Conservation (phyloP, 768 basidiomycete species). For the Mycena alexandri region DNA sequence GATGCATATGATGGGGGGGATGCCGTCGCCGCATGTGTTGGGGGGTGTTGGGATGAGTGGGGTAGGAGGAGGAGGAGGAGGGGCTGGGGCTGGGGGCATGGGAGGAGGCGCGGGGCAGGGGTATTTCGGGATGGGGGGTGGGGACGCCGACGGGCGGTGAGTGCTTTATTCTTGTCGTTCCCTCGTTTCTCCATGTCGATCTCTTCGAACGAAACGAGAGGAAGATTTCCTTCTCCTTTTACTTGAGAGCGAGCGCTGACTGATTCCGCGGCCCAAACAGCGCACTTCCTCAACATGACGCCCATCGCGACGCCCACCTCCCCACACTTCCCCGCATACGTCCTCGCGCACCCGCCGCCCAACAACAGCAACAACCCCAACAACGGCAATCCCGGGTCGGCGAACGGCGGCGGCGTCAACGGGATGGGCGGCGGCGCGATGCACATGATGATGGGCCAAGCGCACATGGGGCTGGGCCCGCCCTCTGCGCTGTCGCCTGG, state of each 20-base stretch:
- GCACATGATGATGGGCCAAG: background rate
- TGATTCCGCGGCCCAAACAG: background rate
- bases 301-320: slow-evolving; percentile 37
- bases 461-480: slow-evolving; percentile 21
- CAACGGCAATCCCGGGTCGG: no score
- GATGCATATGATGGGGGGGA: no score
- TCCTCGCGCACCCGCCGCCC: slow-evolving; percentile 15
- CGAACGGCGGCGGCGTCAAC: background rate
- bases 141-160: slow-evolving; percentile 35
- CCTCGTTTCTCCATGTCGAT: no score
- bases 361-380: no score
- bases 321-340: slow-evolving; percentile 35
- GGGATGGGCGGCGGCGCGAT: slow-evolving; percentile 5
- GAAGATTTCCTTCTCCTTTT: background rate
- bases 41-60: no score
- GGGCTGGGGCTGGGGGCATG: slow-evolving; percentile 9
- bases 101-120: slow-evolving; percentile 23
- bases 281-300: slow-evolving; percentile 39
- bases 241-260: background rate
- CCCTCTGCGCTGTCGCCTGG: slow-evolving; percentile 73
- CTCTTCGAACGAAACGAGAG: no score
- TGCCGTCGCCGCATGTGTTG: no score
- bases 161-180: background rate
- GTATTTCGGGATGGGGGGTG: slow-evolving; percentile 35
- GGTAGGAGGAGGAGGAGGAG: slow-evolving; percentile 22